Percentiles rank a stretch among this genome's conserved stretches.
Conservation (phyloP, 2,329 filamentous ascomycete genomes). For the Penicillium sp. region DNA sequence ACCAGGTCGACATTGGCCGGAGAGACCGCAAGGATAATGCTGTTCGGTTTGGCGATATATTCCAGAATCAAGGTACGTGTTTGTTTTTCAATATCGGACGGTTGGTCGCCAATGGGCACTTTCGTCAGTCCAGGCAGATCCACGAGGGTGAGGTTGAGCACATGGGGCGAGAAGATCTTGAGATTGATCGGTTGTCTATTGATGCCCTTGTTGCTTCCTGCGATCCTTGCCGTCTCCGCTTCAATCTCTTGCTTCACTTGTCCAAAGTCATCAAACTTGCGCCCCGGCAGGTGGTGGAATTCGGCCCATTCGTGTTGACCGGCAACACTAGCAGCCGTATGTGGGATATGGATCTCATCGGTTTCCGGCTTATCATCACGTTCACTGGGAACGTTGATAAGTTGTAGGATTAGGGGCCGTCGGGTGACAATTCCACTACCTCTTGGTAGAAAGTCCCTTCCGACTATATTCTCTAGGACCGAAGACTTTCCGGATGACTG, state of each 20-base stretch:
- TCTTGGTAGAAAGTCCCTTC: constrained; percentile 91
- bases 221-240: constrained; percentile 91
- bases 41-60: constrained; percentile 98
- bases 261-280: constrained; percentile 84
- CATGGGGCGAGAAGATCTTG: constrained; percentile 96
- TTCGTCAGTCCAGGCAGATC: constrained; percentile 96
- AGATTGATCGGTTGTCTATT: constrained; percentile 96
- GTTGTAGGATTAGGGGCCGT: constrained; percentile 89
- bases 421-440: constrained; percentile 96
- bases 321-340: constrained; percentile 71
- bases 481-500: constrained; percentile 98
- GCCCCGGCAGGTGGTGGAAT: constrained; percentile 90
- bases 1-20: constrained; percentile 97
- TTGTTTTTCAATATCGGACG: constrained; percentile 97
- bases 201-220: constrained; percentile 96
- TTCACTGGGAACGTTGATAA: constrained; percentile 87
- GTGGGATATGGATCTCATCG: constrained; percentile 66
- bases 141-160: constrained; percentile 92
- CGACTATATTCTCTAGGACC: constrained; percentile 97
- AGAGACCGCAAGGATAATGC: constrained; percentile 93
- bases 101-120: constrained; percentile 96
- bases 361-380: constrained; percentile 65
- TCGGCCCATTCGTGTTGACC: constrained; percentile 79
- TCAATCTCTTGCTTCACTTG: constrained; percentile 97
- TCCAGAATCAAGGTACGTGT: constrained; percentile 94